phyloP scores from a whole-genome alignment of 805 yeast species.

The Blastobotrys attinorum region DNA sequence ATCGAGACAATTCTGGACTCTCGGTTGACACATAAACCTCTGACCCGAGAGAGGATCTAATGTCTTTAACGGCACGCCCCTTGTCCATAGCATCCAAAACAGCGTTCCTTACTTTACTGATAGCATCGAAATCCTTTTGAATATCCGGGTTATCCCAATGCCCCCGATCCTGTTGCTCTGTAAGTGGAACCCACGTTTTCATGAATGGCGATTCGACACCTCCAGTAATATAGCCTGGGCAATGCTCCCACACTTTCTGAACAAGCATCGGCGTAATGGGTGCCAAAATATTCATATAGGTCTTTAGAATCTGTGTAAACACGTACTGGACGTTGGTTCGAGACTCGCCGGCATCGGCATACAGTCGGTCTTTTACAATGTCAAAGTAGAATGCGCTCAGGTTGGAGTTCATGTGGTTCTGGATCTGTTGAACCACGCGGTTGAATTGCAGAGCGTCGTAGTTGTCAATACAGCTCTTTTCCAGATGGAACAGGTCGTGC shows the following conservation, averaged over 20 bases:
- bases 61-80: slow-evolving; percentile 43
- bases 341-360: slow-evolving; percentile 54
- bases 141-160: slow-evolving; percentile 30
- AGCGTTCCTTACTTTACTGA: slow-evolving; percentile 43
- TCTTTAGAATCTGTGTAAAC: slow-evolving; percentile 42
- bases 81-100: slow-evolving; percentile 47
- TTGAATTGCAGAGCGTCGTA: slow-evolving; percentile 60
- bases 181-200: slow-evolving; percentile 34
- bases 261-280: slow-evolving; percentile 80
- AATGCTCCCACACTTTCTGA: slow-evolving; percentile 79
- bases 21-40: slow-evolving; percentile 33
- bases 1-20: slow-evolving; percentile 9
- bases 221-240: slow-evolving; percentile 31
- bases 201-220: slow-evolving; percentile 39
- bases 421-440: slow-evolving; percentile 57
- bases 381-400: slow-evolving; percentile 84
- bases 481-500: slow-evolving; percentile 43
- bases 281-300: slow-evolving; percentile 59
- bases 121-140: slow-evolving; percentile 36
- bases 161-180: slow-evolving; percentile 22
- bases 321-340: slow-evolving; percentile 64
- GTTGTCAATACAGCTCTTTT: slow-evolving; percentile 33
- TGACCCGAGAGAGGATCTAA: slow-evolving; percentile 49
- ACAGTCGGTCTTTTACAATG: slow-evolving; percentile 74
- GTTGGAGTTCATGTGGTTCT: slow-evolving; percentile 63